A percentile compares a stretch with the other conserved stretches of the same genome.
Conservation (phyloP, 179 eudicot species). For the Drosera spatulata region DNA sequence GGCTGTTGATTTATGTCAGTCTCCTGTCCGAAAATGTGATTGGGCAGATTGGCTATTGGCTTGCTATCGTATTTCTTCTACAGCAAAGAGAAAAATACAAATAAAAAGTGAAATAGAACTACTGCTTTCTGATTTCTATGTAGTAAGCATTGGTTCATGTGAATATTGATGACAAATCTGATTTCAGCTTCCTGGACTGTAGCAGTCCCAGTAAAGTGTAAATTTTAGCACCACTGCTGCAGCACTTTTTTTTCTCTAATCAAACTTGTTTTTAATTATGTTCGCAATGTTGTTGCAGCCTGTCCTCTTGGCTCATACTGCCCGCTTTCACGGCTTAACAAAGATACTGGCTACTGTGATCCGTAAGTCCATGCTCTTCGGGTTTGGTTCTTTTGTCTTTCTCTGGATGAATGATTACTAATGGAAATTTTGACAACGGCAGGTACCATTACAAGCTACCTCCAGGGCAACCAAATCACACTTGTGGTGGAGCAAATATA, state of each 20-base stretch:
- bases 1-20: too few species aligned
- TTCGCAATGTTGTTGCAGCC: constrained; percentile 35
- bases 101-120: too few species aligned
- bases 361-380: constrained; percentile 52
- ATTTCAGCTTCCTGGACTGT: too few species aligned
- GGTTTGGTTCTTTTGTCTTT: neutral
- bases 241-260: constrained; percentile 1
- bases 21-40: too few species aligned
- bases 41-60: too few species aligned
- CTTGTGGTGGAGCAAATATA: constrained; percentile 80
- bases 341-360: constrained; percentile 54
- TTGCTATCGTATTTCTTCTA: too few species aligned
- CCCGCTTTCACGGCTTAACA: constrained; percentile 51
- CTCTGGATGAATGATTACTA: neutral
- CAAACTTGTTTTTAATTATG: neutral
- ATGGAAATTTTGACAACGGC: constrained; percentile 2
- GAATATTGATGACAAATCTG: too few species aligned
- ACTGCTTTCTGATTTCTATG: too few species aligned
- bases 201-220: too few species aligned
- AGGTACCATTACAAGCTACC: constrained; percentile 72
- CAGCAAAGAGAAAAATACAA: too few species aligned
- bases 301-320: constrained; percentile 90
- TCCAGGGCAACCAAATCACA: constrained; percentile 52
- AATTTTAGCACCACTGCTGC: too few species aligned
- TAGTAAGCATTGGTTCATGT: too few species aligned